Conservation (phyloP, 2,329 filamentous ascomycete genomes). For the Xylariaceae sp. region DNA sequence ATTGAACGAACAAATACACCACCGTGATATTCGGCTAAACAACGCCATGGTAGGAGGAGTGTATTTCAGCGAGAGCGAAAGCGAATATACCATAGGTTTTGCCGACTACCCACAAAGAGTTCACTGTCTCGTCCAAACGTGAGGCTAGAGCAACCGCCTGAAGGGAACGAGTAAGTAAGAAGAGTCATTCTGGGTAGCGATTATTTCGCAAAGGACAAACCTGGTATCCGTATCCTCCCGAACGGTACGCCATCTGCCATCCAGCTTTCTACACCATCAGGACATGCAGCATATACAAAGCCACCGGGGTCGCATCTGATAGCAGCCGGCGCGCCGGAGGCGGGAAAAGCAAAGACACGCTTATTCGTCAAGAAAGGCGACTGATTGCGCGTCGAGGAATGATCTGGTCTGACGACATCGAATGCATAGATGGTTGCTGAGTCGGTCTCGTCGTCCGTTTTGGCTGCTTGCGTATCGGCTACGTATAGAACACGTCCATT, state of each 20-base stretch:
- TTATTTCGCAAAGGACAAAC: conserved; percentile 21
- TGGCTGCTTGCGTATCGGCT: conserved; percentile 36
- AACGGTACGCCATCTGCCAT: conserved; percentile 42
- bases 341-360: conserved; percentile 51
- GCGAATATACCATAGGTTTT: conserved; percentile 35
- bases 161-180: background rate
- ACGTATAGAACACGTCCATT: conserved; percentile 42
- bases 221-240: conserved; percentile 39
- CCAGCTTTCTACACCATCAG: conserved; percentile 51
- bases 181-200: background rate
- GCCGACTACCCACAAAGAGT: conserved; percentile 47
- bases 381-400: conserved; percentile 21
- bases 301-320: conserved; percentile 42
- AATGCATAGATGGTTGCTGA: conserved; percentile 46
- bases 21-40: no score
- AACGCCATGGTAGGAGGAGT: no score
- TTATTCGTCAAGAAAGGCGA: conserved; percentile 44
- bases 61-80: no score
- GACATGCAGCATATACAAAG: conserved; percentile 47
- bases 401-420: conserved; percentile 36
- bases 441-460: conserved; percentile 29
- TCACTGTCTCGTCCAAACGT: conserved; percentile 42
- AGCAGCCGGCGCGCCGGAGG: conserved; percentile 43
- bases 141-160: conserved; percentile 43
- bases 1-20: no score